These are phyloP conservation scores for Strombidium stylifer DNA, from an alignment of 73 alveolate genomes.

Conservation along the genomic window DNA sequence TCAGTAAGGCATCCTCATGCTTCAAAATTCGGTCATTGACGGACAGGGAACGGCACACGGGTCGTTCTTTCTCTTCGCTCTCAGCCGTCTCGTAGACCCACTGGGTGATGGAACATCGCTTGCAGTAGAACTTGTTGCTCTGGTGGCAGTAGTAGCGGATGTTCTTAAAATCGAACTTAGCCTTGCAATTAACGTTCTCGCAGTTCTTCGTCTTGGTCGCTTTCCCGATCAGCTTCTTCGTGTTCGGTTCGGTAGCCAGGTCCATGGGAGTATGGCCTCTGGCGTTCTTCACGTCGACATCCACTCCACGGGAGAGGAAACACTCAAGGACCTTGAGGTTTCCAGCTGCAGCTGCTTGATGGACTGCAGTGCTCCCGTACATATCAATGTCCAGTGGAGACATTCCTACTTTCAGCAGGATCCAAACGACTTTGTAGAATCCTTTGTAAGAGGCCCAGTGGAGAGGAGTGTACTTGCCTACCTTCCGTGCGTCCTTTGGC, in stretches of 20 bases:
- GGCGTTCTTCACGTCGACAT: conserved; percentile 77
- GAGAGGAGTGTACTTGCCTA: conserved; percentile 85
- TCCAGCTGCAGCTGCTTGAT: conserved; percentile 87
- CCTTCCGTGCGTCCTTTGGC: conserved; percentile 75
- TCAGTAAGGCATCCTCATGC: conserved; percentile 68
- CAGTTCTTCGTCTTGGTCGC: conserved; percentile 75
- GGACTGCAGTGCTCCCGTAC: conserved; percentile 88
- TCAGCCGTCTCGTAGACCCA: conserved; percentile 75
- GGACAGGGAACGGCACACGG: conserved; percentile 79
- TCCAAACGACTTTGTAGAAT: conserved; percentile 72
- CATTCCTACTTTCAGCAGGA: conserved; percentile 65
- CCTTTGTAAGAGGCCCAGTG: conserved; percentile 92
- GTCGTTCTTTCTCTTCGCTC: conserved; percentile 69
- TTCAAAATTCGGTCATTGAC: conserved; percentile 56
- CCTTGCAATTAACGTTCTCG: conserved; percentile 37
- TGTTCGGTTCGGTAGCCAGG: conserved; percentile 65
- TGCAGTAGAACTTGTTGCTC: conserved; percentile 70
- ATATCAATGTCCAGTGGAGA: conserved; percentile 81
- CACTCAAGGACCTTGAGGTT: conserved; percentile 65
- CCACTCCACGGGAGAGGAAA: conserved; percentile 84
- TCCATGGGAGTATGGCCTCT: conserved; percentile 86
- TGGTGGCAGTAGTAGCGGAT: conserved; percentile 73
- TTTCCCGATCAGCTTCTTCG: conserved; percentile 63
- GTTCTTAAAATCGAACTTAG: conserved; percentile 76
- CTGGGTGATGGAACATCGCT: conserved; percentile 47